These are phyloP conservation scores for Sporisorium iseilematis-ciliati DNA, from an alignment of 1,284 basidiomycete genomes.

Conservation along the genomic window DNA sequence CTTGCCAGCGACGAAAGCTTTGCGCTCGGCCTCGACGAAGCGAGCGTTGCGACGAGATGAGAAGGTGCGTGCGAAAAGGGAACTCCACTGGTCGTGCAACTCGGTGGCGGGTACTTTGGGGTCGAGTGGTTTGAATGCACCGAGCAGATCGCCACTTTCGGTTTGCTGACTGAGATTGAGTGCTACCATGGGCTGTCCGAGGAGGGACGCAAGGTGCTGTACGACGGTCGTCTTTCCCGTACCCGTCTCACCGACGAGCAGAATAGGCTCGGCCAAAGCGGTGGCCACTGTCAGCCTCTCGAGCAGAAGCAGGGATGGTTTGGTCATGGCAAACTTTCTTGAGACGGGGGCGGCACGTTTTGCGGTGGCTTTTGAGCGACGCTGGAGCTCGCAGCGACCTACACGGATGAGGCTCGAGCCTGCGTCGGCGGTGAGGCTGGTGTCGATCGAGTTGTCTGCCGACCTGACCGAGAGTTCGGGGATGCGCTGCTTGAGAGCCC, in stretches of 20 bases:
- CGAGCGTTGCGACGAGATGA: constrained; percentile 89
- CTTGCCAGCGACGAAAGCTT: constrained; percentile 83
- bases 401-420: constrained; percentile 35
- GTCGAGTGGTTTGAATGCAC: constrained; percentile 95
- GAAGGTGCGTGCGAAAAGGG: constrained; percentile 88
- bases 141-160: constrained; percentile 91
- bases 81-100: constrained; percentile 82
- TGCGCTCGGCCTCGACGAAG: constrained; percentile 86
- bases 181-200: constrained; percentile 83
- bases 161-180: constrained; percentile 97
- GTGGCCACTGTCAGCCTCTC: constrained; percentile 85
- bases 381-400: constrained; percentile 50
- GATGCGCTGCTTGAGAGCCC: constrained; percentile 53
- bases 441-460: constrained; percentile 1
- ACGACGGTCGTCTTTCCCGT: constrained; percentile 97
- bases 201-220: constrained; percentile 85
- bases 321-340: constrained; percentile 83
- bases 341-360: constrained; percentile 44
- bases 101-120: constrained; percentile 77
- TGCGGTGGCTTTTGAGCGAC: constrained; percentile 25
- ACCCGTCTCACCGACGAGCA: constrained; percentile 97
- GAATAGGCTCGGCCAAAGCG: constrained; percentile 82
- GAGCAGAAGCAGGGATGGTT: constrained; percentile 83
- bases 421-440: not conserved
- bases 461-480: constrained; percentile 55